Evolutionary conservation across 2,329 filamentous ascomycete species (phyloP).

Genomic region (Lachnellula willkommii): DNA sequence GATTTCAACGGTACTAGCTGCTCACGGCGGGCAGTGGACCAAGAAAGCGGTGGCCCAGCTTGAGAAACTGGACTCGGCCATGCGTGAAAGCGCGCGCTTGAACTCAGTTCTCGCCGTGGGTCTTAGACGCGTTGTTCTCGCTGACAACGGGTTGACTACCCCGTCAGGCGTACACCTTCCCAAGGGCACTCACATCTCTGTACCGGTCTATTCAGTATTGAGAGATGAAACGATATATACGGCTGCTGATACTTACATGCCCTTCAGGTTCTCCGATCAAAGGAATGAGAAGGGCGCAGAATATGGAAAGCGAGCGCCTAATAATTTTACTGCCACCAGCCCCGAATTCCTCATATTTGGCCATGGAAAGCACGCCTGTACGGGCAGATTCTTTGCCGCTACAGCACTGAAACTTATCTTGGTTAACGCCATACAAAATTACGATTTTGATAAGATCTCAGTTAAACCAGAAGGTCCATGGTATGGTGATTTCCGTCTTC

Average conservation of each 20-base stretch:
- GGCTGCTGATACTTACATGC: background rate
- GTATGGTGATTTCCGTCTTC: background rate
- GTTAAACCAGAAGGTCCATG: background rate
- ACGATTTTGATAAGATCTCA: constrained; percentile 1
- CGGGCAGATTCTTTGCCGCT: constrained; percentile 7
- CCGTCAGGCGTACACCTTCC: background rate
- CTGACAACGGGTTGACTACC: background rate
- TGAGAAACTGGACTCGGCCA: background rate
- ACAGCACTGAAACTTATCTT: constrained; percentile 6
- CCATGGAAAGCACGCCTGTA: constrained; percentile 7
- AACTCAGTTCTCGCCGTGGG: background rate
- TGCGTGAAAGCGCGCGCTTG: background rate
- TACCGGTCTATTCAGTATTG: background rate
- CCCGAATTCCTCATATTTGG: background rate
- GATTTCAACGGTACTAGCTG: background rate
- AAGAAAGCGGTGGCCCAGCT: background rate
- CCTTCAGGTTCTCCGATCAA: background rate
- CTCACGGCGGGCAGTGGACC: background rate
- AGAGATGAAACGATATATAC: background rate
- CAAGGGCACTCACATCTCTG: background rate
- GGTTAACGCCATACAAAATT: constrained; percentile 5
- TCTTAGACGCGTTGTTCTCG: background rate
- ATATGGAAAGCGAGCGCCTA: background rate
- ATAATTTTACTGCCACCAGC: background rate
- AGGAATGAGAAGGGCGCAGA: background rate